phyloP scores from a whole-genome alignment of 352 stramenopile species.

The Phytophthora foliorum region DNA sequence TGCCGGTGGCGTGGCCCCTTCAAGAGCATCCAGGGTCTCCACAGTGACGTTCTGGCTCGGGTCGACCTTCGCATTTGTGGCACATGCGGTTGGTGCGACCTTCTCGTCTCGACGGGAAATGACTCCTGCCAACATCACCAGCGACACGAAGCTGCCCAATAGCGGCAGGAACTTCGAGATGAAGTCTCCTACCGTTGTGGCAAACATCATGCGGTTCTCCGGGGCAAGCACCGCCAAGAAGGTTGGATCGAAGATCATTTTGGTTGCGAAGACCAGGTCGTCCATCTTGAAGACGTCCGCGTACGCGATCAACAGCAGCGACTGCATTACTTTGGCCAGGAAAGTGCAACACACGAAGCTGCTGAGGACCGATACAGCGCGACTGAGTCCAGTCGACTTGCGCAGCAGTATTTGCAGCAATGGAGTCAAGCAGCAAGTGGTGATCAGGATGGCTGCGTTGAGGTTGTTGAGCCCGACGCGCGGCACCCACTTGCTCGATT shows the following conservation, averaged over 20 bases:
- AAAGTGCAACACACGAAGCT: conserved; percentile 33
- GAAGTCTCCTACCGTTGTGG: conserved; percentile 29
- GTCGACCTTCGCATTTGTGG: conserved; percentile 16
- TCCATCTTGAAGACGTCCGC: conserved; percentile 18
- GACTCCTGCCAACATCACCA: conserved; percentile 27
- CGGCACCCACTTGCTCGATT: conserved; percentile 29
- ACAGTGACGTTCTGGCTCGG: conserved; percentile 5
- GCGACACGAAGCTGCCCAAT: conserved; percentile 26
- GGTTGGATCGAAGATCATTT: conserved; percentile 30
- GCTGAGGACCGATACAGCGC: conserved; percentile 15
- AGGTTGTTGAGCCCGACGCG: conserved; percentile 26
- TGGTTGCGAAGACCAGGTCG: not conserved
- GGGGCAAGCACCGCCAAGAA: conserved; percentile 24
- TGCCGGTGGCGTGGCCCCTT: not conserved
- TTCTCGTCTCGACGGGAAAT: conserved; percentile 28
- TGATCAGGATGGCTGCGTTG: conserved; percentile 23
- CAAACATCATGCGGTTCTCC: conserved; percentile 36
- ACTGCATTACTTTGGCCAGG: conserved; percentile 30
- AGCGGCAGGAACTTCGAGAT: conserved; percentile 30
- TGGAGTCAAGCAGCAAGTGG: conserved; percentile 35
- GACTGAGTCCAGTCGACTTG: conserved; percentile 23
- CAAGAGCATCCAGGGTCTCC: conserved; percentile 18
- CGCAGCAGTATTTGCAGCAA: conserved; percentile 22
- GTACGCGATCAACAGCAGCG: conserved; percentile 21
- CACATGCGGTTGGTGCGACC: conserved; percentile 6